A percentile compares a stretch with the other conserved stretches of the same genome.
Evolutionary conservation across 306 rosid genomes (phyloP).

Genomic region (Vigna angularis): DNA sequence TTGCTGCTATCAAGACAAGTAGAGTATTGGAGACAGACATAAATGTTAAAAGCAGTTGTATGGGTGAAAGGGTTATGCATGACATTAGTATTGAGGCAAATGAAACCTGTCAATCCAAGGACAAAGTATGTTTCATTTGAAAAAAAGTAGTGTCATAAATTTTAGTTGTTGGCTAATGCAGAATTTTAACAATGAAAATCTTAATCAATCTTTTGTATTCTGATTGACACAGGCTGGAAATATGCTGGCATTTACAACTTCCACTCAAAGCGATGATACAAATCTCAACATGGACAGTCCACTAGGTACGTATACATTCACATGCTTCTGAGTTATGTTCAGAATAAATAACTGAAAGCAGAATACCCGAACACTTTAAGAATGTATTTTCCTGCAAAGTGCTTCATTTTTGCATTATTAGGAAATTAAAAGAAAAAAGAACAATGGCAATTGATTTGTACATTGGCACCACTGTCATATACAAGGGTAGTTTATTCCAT

Average conservation of each 20-base stretch:
- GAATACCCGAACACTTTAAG: background rate
- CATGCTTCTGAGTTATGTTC: slow-evolving; percentile 32
- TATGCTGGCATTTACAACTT: slow-evolving; percentile 47
- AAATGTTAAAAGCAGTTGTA: slow-evolving; percentile 42
- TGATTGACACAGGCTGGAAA: slow-evolving; percentile 60
- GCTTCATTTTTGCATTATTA: background rate
- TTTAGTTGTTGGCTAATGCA: slow-evolving; percentile 26
- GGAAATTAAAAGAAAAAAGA: background rate
- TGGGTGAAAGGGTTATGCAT: slow-evolving; percentile 38
- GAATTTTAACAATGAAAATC: slow-evolving; percentile 36
- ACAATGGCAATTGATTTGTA: background rate
- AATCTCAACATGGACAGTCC: slow-evolving; percentile 45
- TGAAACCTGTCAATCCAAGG: slow-evolving; percentile 40
- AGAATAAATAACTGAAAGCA: slow-evolving; percentile 7
- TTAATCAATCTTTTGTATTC: slow-evolving; percentile 35
- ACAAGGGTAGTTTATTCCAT: background rate
- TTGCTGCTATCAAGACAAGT: no score
- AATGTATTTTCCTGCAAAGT: background rate
- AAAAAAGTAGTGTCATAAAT: background rate
- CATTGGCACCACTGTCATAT: background rate
- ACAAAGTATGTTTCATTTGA: slow-evolving; percentile 43
- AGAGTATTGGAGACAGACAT: slow-evolving; percentile 12
- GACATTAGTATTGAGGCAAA: slow-evolving; percentile 38
- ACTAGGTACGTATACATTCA: slow-evolving; percentile 53
- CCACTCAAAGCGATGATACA: slow-evolving; percentile 37